Percentiles rank a stretch among this genome's conserved stretches.
Evolutionary conservation across 2,329 filamentous ascomycete species (phyloP).

Genomic region (Alternaria consortialis): DNA sequence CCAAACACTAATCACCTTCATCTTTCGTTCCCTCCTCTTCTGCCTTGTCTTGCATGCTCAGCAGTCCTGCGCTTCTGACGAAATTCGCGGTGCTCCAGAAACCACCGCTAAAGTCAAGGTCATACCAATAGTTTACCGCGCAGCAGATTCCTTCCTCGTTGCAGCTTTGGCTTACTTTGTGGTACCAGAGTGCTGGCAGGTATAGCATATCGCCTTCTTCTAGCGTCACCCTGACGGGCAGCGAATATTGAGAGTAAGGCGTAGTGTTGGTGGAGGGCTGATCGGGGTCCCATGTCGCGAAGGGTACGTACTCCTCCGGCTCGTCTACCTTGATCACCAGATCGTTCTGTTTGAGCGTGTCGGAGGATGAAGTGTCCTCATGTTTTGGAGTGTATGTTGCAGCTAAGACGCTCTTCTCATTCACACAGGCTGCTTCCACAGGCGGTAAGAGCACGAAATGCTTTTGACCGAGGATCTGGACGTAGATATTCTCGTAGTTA

Average conservation of each 20-base stretch:
- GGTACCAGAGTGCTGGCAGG: conserved; percentile 81
- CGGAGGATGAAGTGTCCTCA: conserved; percentile 17
- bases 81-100: conserved; percentile 71
- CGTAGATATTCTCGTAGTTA: conserved; percentile 86
- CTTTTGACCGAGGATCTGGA: conserved; percentile 76
- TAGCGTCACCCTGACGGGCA: conserved; percentile 72
- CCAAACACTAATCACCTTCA: not conserved
- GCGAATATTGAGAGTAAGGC: conserved; percentile 66
- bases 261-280: conserved; percentile 57
- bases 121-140: conserved; percentile 88
- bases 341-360: conserved; percentile 9
- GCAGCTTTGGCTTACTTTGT: conserved; percentile 80
- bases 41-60: conserved; percentile 19
- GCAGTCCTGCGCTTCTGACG: conserved; percentile 45
- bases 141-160: conserved; percentile 75
- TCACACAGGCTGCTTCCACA: conserved; percentile 72
- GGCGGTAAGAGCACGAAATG: conserved; percentile 80
- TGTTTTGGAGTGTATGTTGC: conserved; percentile 63
- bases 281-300: conserved; percentile 80
- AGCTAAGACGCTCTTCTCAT: conserved; percentile 66
- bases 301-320: conserved; percentile 64
- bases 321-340: conserved; percentile 47
- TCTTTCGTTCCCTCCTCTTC: not conserved
- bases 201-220: conserved; percentile 82
- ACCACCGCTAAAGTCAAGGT: conserved; percentile 77